These are phyloP conservation scores for Malassezia vespertilionis DNA, from an alignment of 1,284 basidiomycete genomes.

Conservation along the genomic window DNA sequence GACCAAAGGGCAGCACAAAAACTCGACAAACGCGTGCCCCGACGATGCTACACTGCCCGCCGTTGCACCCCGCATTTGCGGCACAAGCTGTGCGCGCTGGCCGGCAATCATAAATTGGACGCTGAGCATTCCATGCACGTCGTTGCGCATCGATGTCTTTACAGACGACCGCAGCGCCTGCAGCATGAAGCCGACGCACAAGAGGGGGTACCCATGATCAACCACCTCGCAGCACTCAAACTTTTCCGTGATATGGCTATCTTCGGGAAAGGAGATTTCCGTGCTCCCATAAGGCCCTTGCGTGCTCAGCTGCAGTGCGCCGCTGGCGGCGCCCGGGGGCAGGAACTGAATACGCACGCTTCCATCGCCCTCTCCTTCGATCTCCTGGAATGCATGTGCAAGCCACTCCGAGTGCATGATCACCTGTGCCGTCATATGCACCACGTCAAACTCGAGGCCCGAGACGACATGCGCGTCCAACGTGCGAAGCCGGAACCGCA, in stretches of 20 bases:
- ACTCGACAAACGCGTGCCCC: conserved; percentile 30
- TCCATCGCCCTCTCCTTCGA: conserved; percentile 1
- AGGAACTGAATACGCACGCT: conserved; percentile 1
- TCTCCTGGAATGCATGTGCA: conserved; percentile 4
- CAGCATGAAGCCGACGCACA: conserved; percentile 18
- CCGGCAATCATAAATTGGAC: conserved; percentile 39
- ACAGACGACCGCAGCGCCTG: conserved; percentile 25
- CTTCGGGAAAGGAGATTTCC: conserved; percentile 11
- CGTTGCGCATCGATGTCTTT: conserved; percentile 34
- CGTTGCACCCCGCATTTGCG: not conserved
- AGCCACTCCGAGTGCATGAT: conserved; percentile 16
- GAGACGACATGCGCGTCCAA: conserved; percentile 2
- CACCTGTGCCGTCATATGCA: conserved; percentile 2
- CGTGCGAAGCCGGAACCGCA: conserved; percentile 13
- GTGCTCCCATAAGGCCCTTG: conserved; percentile 9
- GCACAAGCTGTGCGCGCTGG: conserved; percentile 13
- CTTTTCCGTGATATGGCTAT: conserved; percentile 10
- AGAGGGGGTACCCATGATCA: not conserved
- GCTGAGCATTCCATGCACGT: conserved; percentile 33
- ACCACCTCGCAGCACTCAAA: conserved; percentile 2
- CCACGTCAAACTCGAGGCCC: conserved; percentile 1
- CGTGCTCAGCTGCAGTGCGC: conserved; percentile 3
- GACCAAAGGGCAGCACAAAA: conserved; percentile 28
- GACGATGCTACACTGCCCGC: conserved; percentile 20
- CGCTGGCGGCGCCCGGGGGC: not conserved